Percentiles rank a stretch among this genome's conserved stretches.
Conservation (phyloP, 768 basidiomycete species). For the Lactarius hatsudake region DNA sequence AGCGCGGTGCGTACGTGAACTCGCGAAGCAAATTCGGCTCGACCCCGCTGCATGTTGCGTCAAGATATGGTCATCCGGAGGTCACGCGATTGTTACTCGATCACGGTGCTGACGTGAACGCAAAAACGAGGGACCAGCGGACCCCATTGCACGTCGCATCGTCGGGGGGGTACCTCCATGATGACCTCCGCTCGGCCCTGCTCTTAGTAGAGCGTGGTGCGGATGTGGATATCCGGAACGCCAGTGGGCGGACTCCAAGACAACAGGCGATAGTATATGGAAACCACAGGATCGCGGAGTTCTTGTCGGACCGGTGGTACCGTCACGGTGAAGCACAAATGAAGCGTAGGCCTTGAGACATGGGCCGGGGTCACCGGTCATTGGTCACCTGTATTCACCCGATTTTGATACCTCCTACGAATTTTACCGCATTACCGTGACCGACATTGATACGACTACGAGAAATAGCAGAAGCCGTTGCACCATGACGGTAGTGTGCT, state of each 20-base stretch:
- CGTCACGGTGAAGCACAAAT: neutral
- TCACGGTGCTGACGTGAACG: neutral
- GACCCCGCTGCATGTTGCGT: neutral
- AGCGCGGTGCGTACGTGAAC: neutral
- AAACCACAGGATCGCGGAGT: neutral
- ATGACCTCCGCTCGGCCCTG: neutral
- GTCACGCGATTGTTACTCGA: constrained; percentile 1
- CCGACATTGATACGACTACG: too few relatives aligned
- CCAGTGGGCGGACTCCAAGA: neutral
- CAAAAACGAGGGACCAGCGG: neutral
- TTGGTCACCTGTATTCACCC: too few relatives aligned
- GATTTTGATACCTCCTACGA: too few relatives aligned
- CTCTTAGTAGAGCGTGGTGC: neutral
- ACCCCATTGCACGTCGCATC: neutral
- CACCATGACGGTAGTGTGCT: too few relatives aligned
- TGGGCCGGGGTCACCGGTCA: too few relatives aligned
- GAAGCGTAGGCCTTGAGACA: neutral
- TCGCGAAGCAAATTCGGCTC: neutral
- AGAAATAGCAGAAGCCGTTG: too few relatives aligned
- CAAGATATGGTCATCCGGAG: neutral
- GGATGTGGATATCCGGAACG: neutral
- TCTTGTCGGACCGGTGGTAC: neutral
- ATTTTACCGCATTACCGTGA: too few relatives aligned
- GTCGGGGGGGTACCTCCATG: neutral
- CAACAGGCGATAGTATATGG: neutral